Evolutionary conservation across 2,329 filamentous ascomycete species (phyloP).

Genomic region (Cytospora mali): DNA sequence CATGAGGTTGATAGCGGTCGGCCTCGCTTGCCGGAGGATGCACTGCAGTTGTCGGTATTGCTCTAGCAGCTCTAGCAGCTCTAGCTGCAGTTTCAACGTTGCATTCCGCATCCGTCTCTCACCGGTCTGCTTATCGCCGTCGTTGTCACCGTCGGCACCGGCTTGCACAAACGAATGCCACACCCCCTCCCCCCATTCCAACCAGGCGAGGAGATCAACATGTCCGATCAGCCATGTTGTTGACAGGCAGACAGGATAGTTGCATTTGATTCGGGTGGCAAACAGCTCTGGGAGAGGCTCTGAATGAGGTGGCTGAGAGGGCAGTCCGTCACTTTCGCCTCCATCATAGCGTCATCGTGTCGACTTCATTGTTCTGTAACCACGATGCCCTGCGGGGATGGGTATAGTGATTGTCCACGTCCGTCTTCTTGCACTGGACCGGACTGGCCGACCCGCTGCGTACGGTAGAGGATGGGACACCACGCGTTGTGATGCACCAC

Average conservation of each 20-base stretch:
- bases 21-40: slow-evolving; percentile 10
- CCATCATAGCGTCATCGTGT: no score
- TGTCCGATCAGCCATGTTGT: no score
- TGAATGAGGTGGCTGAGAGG: not conserved
- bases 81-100: slow-evolving; percentile 17
- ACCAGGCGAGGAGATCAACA: no score
- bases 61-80: not conserved
- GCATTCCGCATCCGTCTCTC: slow-evolving; percentile 15
- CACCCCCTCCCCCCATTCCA: no score
- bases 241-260: no score
- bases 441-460: no score
- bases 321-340: not conserved
- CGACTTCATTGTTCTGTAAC: no score
- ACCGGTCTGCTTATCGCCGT: slow-evolving; percentile 7
- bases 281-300: not conserved
- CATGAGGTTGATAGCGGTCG: slow-evolving; percentile 3
- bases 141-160: not conserved
- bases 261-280: no score
- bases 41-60: not conserved
- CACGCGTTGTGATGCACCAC: not conserved
- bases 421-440: no score
- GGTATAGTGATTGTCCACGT: no score
- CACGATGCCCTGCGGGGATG: no score
- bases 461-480: not conserved
- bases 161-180: not conserved